phyloP scores from a whole-genome alignment of 2,329 filamentous ascomycete species.

The Cladophialophora immunda region DNA sequence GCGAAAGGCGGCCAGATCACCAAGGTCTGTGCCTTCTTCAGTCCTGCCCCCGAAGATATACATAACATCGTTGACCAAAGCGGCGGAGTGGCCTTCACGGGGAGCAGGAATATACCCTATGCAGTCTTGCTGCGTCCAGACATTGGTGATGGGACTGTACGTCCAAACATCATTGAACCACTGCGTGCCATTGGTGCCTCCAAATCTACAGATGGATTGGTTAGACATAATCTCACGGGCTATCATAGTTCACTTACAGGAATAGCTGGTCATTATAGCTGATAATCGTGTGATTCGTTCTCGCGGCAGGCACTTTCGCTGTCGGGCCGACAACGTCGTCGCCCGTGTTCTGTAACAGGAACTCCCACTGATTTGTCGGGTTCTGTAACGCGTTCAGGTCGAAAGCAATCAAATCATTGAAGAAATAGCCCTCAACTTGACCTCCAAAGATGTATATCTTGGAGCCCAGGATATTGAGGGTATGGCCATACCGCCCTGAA shows the following conservation, averaged over 20 bases:
- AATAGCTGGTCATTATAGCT: slow-evolving; percentile 94
- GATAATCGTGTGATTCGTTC: slow-evolving; percentile 93
- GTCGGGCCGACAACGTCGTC: slow-evolving; percentile 62
- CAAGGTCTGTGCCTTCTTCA: slow-evolving; percentile 89
- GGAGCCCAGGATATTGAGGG: slow-evolving; percentile 93
- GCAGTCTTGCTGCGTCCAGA: slow-evolving; percentile 89
- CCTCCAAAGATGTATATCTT: slow-evolving; percentile 98
- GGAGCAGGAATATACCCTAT: slow-evolving; percentile 96
- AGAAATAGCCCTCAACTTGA: slow-evolving; percentile 96
- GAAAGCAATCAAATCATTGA: slow-evolving; percentile 95
- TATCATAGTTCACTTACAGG: slow-evolving; percentile 67
- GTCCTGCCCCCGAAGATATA: slow-evolving; percentile 97
- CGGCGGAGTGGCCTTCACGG: slow-evolving; percentile 91
- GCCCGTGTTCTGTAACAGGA: slow-evolving; percentile 80
- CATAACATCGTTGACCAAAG: slow-evolving; percentile 97
- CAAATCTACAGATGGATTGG: slow-evolving; percentile 71
- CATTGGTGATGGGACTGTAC: slow-evolving; percentile 83
- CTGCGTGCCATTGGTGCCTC: slow-evolving; percentile 91
- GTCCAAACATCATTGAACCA: slow-evolving; percentile 99
- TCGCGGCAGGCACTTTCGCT: slow-evolving; percentile 79
- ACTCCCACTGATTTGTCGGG: slow-evolving; percentile 91
- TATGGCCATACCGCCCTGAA: slow-evolving; percentile 92
- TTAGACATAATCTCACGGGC: slow-evolving; percentile 28
- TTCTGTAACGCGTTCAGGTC: slow-evolving; percentile 94
- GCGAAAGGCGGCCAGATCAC: slow-evolving; percentile 87